Conservation (phyloP, 2,329 filamentous ascomycete genomes). For the Colletotrichum melonis region DNA sequence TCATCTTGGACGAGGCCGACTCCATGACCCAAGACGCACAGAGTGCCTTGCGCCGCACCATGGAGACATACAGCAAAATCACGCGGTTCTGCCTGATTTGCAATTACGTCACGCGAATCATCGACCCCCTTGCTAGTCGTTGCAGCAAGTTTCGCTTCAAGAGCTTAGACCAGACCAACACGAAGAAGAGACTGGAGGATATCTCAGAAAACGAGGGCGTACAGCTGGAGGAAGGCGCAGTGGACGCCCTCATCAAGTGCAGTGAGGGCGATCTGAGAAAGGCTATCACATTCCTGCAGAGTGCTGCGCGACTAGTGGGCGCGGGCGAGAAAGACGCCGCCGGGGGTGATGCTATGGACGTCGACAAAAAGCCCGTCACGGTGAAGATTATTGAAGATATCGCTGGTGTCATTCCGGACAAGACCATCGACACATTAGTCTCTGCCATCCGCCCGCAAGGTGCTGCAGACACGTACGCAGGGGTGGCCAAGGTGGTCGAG, state of each 20-base stretch:
- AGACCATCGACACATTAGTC: slow-evolving; percentile 77
- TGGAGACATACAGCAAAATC: slow-evolving; percentile 98
- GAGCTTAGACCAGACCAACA: slow-evolving; percentile 88
- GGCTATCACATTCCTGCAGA: slow-evolving; percentile 96
- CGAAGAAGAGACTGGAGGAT: slow-evolving; percentile 79
- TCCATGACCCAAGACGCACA: slow-evolving; percentile 99
- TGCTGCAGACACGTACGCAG: slow-evolving; percentile 74
- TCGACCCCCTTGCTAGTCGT: slow-evolving; percentile 91
- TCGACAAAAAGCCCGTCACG: slow-evolving; percentile 73
- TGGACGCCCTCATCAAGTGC: slow-evolving; percentile 86
- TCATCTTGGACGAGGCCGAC: slow-evolving; percentile 97
- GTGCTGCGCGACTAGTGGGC: slow-evolving; percentile 88
- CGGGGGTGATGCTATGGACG: slow-evolving; percentile 72
- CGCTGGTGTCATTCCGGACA: slow-evolving; percentile 88
- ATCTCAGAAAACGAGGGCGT: slow-evolving; percentile 88
- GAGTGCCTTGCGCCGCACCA: slow-evolving; percentile 89
- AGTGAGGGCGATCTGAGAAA: slow-evolving; percentile 96
- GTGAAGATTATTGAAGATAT: slow-evolving; percentile 91
- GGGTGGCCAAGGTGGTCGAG: slow-evolving; percentile 82
- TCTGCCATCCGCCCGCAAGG: slow-evolving; percentile 80
- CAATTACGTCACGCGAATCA: slow-evolving; percentile 98
- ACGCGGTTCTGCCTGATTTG: slow-evolving; percentile 98
- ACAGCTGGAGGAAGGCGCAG: slow-evolving; percentile 78
- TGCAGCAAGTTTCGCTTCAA: slow-evolving; percentile 99
- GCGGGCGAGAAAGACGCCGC: slow-evolving; percentile 63